Evolutionary conservation across 371 early-diverging fungal genomes (phyloP), one percentile per base, ranked within the genome.

Genomic region (Mucor racemosus): DNA sequence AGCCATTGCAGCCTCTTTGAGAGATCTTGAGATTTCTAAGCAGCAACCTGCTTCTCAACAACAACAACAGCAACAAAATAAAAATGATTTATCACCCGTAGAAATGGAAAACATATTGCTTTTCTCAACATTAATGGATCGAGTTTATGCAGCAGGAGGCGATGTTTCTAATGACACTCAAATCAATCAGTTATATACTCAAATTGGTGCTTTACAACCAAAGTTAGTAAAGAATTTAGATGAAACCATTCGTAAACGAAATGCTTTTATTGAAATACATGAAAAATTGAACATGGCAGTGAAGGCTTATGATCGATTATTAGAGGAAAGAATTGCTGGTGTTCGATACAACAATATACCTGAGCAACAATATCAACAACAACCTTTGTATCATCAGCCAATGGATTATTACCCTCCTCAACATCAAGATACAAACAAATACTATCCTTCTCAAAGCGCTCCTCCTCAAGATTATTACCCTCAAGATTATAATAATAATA

Each of bases 1-100:
- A 0, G 99, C 99, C 6, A 98, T 98, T 72, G 95, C 90, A 15
- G 99, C 96, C 4, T 97, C 97, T 2, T 77, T 98, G 58, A 80
- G 81, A 54, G 98, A 98, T 60, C 73, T 59, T 38, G 68, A 53
- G 60, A 73, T 53, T 9, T 69, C 50, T 56, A 72, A 41, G 11
- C 66, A 61, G 6, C 73, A 48, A 4, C 64, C 46, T 36, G 17
- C n/a, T 58, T 50, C 54, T 34, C 66, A 53, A 10, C 39, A 69
- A 40, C 33, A 57, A 33, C 35, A 48, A 5, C 17, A 13, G 6
- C 54, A 31, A 15, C 54, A 34, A 55, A 67, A 74, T 13, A 65
- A 50, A 38, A 74, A 85, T 46, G 81, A 86, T 19, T 63, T 94
- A 58, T 80, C 88, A 19, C 65, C 81, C 13, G 79, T 84, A 10